phyloP scores from a whole-genome alignment of 352 stramenopile species.

The Achlya hypogyna region DNA sequence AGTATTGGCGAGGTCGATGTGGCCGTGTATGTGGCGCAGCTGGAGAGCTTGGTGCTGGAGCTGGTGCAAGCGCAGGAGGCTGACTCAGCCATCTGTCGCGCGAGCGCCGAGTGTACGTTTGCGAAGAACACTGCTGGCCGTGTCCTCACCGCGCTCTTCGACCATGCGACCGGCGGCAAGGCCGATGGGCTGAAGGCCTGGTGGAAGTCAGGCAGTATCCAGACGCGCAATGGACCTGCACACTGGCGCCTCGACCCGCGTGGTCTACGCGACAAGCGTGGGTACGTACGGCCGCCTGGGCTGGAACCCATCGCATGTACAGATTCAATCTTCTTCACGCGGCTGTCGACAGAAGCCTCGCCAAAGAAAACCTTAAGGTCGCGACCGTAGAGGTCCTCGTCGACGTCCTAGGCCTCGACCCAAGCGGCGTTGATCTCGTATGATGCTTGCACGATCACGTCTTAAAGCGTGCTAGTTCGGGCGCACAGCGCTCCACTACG shows the following conservation, averaged over 20 bases:
- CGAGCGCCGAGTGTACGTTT: constrained; percentile 20
- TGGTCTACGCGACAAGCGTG: constrained; percentile 52
- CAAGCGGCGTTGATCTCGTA: constrained; percentile 57
- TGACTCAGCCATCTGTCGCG: neutral
- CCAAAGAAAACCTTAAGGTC: constrained; percentile 52
- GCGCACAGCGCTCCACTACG: constrained; percentile 58
- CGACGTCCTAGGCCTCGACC: constrained; percentile 58
- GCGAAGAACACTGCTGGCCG: constrained; percentile 68
- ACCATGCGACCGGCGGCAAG: constrained; percentile 54
- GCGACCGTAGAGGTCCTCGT: constrained; percentile 58
- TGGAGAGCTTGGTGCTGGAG: neutral
- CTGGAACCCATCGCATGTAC: neutral
- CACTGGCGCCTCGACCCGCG: constrained; percentile 63
- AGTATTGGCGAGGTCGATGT: too few species aligned
- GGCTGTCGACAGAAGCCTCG: constrained; percentile 54
- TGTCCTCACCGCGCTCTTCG: constrained; percentile 67
- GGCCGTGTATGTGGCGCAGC: neutral
- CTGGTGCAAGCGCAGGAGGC: neutral
- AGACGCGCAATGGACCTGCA: constrained; percentile 59
- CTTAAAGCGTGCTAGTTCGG: constrained; percentile 38
- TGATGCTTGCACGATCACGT: neutral
- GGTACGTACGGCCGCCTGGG: constrained; percentile 20
- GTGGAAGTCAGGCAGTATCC: constrained; percentile 60
- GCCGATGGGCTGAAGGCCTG: constrained; percentile 40
- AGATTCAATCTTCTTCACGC: constrained; percentile 45